Evolutionary conservation across 179 eudicot species (phyloP), one percentile per base, ranked within the genome.

Genomic region (Nepenthes alata): DNA sequence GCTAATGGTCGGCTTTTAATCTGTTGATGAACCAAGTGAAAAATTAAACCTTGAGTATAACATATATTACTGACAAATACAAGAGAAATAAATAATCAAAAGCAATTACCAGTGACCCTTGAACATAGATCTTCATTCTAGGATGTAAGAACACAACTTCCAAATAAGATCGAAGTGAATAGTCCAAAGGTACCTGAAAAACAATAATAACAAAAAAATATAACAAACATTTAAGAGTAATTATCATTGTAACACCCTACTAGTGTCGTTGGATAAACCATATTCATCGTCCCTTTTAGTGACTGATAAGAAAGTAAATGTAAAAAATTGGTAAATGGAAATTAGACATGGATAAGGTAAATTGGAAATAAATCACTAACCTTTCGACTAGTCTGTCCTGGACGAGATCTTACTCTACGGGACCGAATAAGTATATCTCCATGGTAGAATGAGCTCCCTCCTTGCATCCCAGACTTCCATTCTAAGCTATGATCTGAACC

Each of bases 121-220:
- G 95, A 60, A 87, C 73, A 61, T 72, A 79, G 47, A 85, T 80
- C 78, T 81, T 87, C 86, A 85, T 85, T 44, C 91, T 70, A 59
- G 91, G 95, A 66, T 77, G 86, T 58, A 77, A 66, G 76, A 85
- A 80, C 48, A 87, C 79, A 50, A 87, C 88, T 81, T 85, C 85
- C 70, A 85, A 70, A 76, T 85, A 87, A 47, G 81, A 59, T 38
- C 75, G 75, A 14, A 87, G 85, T 44, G 86, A 85, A 68, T 76
- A 85, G 70, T 87, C 95, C 45, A 87, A 44, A 36, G 70, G 76
- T 72, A 87, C 91, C 95, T 85, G 77, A 38, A 81, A 59, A 64
- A 35, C n/a, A 37, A 66, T 45, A 11, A 35, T 25, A 2, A 41
- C 45, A 41, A 41, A 41, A 4, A 7, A 7, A 41, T 4, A 4